Percentiles rank a stretch among this genome's conserved stretches.
Conservation (phyloP, 345 rosid genomes). For the Populus tremula region DNA sequence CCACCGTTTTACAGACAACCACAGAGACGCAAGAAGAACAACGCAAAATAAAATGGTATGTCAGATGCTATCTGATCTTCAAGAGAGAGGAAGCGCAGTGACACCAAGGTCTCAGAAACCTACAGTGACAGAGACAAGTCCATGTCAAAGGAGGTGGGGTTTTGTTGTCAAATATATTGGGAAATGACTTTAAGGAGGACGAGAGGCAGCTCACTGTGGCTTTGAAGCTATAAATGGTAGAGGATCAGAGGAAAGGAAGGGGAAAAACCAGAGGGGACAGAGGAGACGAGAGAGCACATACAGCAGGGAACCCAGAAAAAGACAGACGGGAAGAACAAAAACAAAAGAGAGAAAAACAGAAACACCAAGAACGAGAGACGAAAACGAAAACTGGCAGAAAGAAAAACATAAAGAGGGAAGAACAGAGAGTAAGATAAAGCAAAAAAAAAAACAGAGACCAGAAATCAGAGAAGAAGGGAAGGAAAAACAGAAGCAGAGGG, state of each 20-base stretch:
- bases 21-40: neutral
- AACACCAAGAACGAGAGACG: too few relatives aligned
- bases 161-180: neutral
- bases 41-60: neutral
- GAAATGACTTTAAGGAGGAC: neutral
- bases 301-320: too few relatives aligned
- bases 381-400: too few relatives aligned
- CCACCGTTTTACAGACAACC: neutral
- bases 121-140: neutral
- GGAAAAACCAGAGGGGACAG: too few relatives aligned
- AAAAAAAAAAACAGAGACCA: too few relatives aligned
- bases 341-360: too few relatives aligned
- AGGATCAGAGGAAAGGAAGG: neutral
- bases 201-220: neutral
- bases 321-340: too few relatives aligned
- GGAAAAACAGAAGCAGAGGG: too few relatives aligned
- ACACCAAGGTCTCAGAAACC: neutral
- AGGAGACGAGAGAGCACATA: too few relatives aligned
- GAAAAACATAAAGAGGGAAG: too few relatives aligned
- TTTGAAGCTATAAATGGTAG: neutral
- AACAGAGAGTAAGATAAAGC: too few relatives aligned
- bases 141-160: neutral
- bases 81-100: neutral
- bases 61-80: neutral
- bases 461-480: too few relatives aligned